phyloP scores from a whole-genome alignment of 1,284 basidiomycete species.

The Leccinum proliferum region DNA sequence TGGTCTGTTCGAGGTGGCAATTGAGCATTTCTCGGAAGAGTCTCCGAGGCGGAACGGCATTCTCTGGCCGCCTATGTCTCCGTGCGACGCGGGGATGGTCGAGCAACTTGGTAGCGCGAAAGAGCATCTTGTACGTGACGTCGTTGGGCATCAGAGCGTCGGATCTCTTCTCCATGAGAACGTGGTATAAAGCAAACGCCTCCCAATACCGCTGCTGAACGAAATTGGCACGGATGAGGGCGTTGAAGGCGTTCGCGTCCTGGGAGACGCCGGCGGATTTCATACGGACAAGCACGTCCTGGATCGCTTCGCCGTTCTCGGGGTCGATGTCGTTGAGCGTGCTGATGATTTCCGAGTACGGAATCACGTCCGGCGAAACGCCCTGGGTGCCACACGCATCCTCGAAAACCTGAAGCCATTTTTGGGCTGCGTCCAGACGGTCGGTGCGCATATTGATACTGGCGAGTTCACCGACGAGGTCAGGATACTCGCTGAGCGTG shows the following conservation, averaged over 20 bases:
- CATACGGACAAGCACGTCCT: slow-evolving; percentile 37
- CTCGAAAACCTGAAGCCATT: slow-evolving; percentile 29
- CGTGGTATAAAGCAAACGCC: slow-evolving; percentile 40
- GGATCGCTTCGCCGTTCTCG: slow-evolving; percentile 27
- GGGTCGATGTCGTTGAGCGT: slow-evolving; percentile 31
- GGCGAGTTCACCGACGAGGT: slow-evolving; percentile 34
- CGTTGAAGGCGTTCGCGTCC: slow-evolving; percentile 40
- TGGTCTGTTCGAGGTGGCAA: slow-evolving; percentile 27
- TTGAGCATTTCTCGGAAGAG: slow-evolving; percentile 45
- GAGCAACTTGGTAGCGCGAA: slow-evolving; percentile 32
- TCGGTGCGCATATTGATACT: slow-evolving; percentile 32
- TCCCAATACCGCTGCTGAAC: slow-evolving; percentile 29
- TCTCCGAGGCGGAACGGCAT: slow-evolving; percentile 33
- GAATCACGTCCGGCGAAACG: slow-evolving; percentile 13
- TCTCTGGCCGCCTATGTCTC: slow-evolving; percentile 13
- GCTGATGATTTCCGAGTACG: slow-evolving; percentile 37
- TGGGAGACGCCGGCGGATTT: slow-evolving; percentile 31
- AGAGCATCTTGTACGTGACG: slow-evolving; percentile 41
- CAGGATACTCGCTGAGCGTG: slow-evolving; percentile 29
- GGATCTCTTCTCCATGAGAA: slow-evolving; percentile 30
- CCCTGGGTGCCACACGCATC: slow-evolving; percentile 18
- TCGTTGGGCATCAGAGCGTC: slow-evolving; percentile 34
- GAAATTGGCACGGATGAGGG: slow-evolving; percentile 38
- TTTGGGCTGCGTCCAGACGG: slow-evolving; percentile 29
- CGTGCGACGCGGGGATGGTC: slow-evolving; percentile 23